These are phyloP conservation scores for Aspergillus bombycis DNA, from an alignment of 2,329 filamentous ascomycete species.

Conservation along the genomic window DNA sequence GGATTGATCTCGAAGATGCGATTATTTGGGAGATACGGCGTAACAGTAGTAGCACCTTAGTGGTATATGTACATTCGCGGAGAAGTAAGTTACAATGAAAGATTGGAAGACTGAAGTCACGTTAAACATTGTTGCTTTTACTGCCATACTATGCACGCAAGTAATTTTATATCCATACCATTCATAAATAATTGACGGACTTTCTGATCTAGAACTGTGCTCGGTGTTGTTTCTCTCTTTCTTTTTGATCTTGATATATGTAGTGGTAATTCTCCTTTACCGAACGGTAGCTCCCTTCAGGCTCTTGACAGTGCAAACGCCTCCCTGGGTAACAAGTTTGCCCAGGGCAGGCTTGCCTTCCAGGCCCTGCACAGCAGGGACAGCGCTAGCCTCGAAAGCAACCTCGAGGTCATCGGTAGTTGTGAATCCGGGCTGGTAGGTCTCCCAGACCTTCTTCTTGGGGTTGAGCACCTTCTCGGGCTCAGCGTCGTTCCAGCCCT, in stretches of 20 bases:
- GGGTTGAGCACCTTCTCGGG: slow-evolving; percentile 93
- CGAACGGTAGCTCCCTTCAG: slow-evolving; percentile 81
- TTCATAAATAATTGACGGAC: slow-evolving; percentile 1
- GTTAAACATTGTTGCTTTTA: slow-evolving; percentile 14
- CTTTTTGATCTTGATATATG: slow-evolving; percentile 10
- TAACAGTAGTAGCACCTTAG: background rate
- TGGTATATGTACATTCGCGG: background rate
- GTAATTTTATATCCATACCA: slow-evolving; percentile 6
- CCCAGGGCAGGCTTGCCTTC: slow-evolving; percentile 59
- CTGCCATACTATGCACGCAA: slow-evolving; percentile 4
- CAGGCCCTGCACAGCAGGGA: slow-evolving; percentile 74
- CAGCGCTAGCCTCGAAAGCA: slow-evolving; percentile 77
- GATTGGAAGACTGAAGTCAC: slow-evolving; percentile 1
- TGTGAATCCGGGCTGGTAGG: slow-evolving; percentile 92
- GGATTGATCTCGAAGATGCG: background rate
- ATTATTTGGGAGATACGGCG: background rate
- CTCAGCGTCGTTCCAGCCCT: slow-evolving; percentile 84
- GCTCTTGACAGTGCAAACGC: slow-evolving; percentile 79
- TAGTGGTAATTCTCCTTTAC: slow-evolving; percentile 53
- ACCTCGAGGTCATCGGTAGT: slow-evolving; percentile 82
- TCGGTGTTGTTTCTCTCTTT: slow-evolving; percentile 18
- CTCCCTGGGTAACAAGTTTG: slow-evolving; percentile 75
- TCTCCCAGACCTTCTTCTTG: slow-evolving; percentile 99
- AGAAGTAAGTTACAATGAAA: background rate
- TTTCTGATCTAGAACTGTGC: background rate